Evolutionary conservation across 2,329 filamentous ascomycete species (phyloP).

Genomic region (Stachybotrys echinatus): DNA sequence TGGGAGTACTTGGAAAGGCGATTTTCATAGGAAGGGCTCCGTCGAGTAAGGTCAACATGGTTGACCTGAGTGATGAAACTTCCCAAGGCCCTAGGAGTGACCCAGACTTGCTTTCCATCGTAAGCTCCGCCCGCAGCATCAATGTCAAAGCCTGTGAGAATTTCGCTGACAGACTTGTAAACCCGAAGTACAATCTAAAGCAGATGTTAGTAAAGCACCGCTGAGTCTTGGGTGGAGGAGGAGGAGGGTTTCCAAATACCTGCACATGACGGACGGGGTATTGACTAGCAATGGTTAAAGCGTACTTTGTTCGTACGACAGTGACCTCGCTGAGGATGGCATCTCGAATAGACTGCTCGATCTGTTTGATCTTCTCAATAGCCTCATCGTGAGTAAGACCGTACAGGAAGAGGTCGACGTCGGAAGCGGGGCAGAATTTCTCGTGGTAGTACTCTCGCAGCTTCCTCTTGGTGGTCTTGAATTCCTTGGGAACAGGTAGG

Average conservation of each 20-base stretch:
- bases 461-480: slow-evolving; percentile 56
- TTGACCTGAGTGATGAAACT: slow-evolving; percentile 82
- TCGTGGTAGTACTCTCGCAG: slow-evolving; percentile 75
- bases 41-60: slow-evolving; percentile 69
- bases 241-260: slow-evolving; percentile 21
- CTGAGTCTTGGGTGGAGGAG: too few relatives aligned
- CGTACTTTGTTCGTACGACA: slow-evolving; percentile 79
- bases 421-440: slow-evolving; percentile 73
- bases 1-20: slow-evolving; percentile 81
- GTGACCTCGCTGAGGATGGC: slow-evolving; percentile 79
- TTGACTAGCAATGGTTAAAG: slow-evolving; percentile 78
- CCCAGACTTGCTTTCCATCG: slow-evolving; percentile 75
- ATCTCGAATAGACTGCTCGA: slow-evolving; percentile 70
- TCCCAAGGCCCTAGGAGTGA: slow-evolving; percentile 68
- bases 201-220: slow-evolving; percentile 4
- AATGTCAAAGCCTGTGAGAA: slow-evolving; percentile 84
- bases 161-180: slow-evolving; percentile 79
- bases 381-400: slow-evolving; percentile 72
- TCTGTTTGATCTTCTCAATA: slow-evolving; percentile 77
- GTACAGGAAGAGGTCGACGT: slow-evolving; percentile 83
- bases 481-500: slow-evolving; percentile 61
- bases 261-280: slow-evolving; percentile 79
- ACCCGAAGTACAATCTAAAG: slow-evolving; percentile 72
- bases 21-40: slow-evolving; percentile 84
- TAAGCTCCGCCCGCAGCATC: slow-evolving; percentile 79